Conservation (phyloP, 2,329 filamentous ascomycete species). For the Acrocalymma vagum region DNA sequence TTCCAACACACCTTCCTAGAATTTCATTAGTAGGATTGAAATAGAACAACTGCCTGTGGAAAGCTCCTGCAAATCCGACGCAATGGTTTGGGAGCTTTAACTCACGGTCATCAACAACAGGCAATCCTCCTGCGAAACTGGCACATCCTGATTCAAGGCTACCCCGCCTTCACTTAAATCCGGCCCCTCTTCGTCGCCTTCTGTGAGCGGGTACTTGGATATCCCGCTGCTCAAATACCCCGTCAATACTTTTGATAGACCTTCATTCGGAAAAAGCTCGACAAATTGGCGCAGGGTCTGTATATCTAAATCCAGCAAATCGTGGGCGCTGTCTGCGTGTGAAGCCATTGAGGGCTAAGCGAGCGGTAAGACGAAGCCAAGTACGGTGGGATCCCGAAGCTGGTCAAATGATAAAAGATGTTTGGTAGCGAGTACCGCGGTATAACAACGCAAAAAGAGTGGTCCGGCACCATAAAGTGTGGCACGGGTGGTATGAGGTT, state of each 20-base stretch:
- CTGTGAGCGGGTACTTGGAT: conserved; percentile 76
- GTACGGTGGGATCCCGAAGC: not conserved
- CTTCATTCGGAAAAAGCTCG: conserved; percentile 82
- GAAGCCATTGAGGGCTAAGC: conserved; percentile 36
- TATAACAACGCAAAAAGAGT: too few relatives aligned
- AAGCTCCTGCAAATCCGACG: too few relatives aligned
- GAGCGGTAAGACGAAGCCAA: conserved; percentile 6
- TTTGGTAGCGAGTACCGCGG: too few relatives aligned
- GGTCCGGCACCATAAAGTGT: not conserved
- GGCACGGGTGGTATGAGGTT: too few relatives aligned
- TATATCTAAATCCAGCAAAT: conserved; percentile 73
- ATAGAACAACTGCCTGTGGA: too few relatives aligned
- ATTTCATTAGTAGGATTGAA: conserved; percentile 12
- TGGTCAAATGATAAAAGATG: not conserved
- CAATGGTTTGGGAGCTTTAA: too few relatives aligned
- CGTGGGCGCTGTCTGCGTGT: conserved; percentile 45
- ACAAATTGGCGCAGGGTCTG: conserved; percentile 83
- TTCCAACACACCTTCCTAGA: conserved; percentile 56
- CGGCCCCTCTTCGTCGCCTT: conserved; percentile 44
- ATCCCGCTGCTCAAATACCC: conserved; percentile 84
- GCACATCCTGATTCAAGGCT: conserved; percentile 57
- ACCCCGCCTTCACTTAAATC: conserved; percentile 57
- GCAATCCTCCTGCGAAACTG: conserved; percentile 77
- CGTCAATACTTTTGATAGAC: conserved; percentile 81
- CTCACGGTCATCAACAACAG: conserved; percentile 75